Evolutionary conservation across 2,329 filamentous ascomycete species (phyloP), one percentile per base, ranked within the genome.

Genomic region (Parasarocladium wereldwijsianum): DNA sequence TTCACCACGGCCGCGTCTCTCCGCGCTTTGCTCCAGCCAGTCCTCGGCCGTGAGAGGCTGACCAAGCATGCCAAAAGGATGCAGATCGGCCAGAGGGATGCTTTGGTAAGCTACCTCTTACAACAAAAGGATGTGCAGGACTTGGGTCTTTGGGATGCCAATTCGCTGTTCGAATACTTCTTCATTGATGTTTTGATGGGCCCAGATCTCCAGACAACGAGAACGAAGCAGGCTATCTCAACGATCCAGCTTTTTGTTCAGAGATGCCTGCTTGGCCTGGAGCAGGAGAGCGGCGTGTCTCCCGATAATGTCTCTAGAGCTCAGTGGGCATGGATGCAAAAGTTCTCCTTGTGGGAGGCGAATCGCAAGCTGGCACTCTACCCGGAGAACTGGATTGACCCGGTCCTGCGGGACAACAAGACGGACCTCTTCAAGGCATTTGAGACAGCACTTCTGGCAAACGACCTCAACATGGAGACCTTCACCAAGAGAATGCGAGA

Each of bases 141-240:
- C n/a, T n/a, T n/a, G n/a, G n/a, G n/a, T n/a, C 19, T 21, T 21
- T 8, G 19, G 15, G 31, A 37, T 17, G 28, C 33, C 3, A 31
- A 38, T 17, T 17, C 22, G 3, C 27, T 38, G 3, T 34, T 36
- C 16, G 34, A 31, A 7, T 25, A 21, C 21, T 33, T 38, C n/a
- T 32, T 40, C 17, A 32, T 40, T 4, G 38, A 40, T 14, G 32
- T 34, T 1, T 24, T 36, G 15, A 38, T 38, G 38, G 31, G 33
- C 1, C 17, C 38, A 2, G 5, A n/a, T 4, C n/a, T 37, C 12
- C 14, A 37, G 17, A 40, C 36, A 6, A 33, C 38, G 3, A 28
- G 38, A 6, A 36, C 35, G 6, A 36, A 36, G 18, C 34, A 38
- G 15, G 38, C 34, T 13, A 38, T 37, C n/a, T 31, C 31, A 5